Percentiles rank a stretch among this genome's conserved stretches.
These are phyloP conservation scores for Mycena floridula DNA, from an alignment of 768 basidiomycete species.

Conservation along the genomic window DNA sequence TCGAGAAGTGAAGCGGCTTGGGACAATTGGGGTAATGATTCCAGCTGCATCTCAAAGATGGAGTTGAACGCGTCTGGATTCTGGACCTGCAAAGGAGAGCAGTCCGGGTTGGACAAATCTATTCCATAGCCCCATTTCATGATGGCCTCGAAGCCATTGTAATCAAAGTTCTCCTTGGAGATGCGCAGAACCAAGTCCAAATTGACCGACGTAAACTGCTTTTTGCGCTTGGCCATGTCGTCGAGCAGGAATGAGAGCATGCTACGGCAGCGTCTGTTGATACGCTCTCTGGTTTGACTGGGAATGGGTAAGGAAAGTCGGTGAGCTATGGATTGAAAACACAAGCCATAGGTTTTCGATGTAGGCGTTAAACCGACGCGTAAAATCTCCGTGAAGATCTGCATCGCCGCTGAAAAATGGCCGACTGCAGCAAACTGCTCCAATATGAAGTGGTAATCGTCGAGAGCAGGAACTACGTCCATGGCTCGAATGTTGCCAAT, in stretches of 20 bases:
- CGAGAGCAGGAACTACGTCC: conserved; percentile 40
- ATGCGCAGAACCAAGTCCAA: conserved; percentile 67
- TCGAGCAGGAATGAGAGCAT: conserved; percentile 45
- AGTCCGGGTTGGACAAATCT: conserved; percentile 71
- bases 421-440: conserved; percentile 73
- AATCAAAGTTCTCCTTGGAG: conserved; percentile 57
- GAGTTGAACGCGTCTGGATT: neutral
- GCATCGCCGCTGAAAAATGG: conserved; percentile 52
- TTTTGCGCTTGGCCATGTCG: conserved; percentile 46
- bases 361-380: conserved; percentile 38
- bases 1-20: conserved; percentile 46
- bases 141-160: conserved; percentile 48
- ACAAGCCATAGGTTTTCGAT: conserved; percentile 52
- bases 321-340: conserved; percentile 65
- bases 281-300: conserved; percentile 23
- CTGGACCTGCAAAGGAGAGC: conserved; percentile 44
- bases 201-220: conserved; percentile 51
- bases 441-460: conserved; percentile 73
- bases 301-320: conserved; percentile 57
- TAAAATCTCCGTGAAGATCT: conserved; percentile 57
- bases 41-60: neutral
- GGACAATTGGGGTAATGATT: conserved; percentile 6
- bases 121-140: conserved; percentile 70
- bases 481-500: conserved; percentile 63
- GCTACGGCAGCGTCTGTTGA: conserved; percentile 36